Base-by-base conservation (phyloP, 2,329 filamentous ascomycete species). In the Diplodia seriata region DNA sequence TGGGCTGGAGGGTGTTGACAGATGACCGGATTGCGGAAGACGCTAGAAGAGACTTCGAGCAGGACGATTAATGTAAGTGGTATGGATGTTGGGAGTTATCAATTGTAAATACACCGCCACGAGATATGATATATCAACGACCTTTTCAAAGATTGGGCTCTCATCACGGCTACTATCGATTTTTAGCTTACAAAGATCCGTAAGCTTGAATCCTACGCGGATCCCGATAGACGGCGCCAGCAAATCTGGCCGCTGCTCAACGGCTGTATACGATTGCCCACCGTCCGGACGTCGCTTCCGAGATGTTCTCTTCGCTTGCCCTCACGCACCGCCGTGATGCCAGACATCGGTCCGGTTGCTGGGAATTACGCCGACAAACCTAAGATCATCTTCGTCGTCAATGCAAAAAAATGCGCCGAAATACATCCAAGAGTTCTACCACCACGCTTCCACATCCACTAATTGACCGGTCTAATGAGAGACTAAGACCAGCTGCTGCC, bases 11-110 rank as follows among this genome's bases (percentile, higher is more conserved):
- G 18, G 64, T 72, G 7, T 63, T 74, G 50, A 64, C 69, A 1
- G 71, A 74, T 38, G 70, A 71, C n/a, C 57, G 69, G 1, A 59
- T 71, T 20, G 71, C 69, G 12, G 66, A 36, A 12, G 64, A 33
- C 7, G 72, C 70, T 14, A 71, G 64, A 57, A 64, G 59, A 31
- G 71, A 72, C 31, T 74, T 75, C 53, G 70, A 72, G 23, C 56
- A 50, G 6, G 47, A 64, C 8, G 61, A 64, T 4, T 64, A 49
- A 64, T 15, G 7, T 18, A 43, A 14, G 40, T 3, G 6, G 40
- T 15, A 8, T 4, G 14, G 40, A 18, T 43, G 8, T 9, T 47
- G 8, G 18, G 18, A 47, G 18, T 47, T 11, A 20, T 20, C 43
- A 47, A 20, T 47, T 47, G 7, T 47, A 36, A 8, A 36, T 43